Conservation (phyloP, 164 flowering plant genomes). For the Chimonanthus salicifolius region DNA sequence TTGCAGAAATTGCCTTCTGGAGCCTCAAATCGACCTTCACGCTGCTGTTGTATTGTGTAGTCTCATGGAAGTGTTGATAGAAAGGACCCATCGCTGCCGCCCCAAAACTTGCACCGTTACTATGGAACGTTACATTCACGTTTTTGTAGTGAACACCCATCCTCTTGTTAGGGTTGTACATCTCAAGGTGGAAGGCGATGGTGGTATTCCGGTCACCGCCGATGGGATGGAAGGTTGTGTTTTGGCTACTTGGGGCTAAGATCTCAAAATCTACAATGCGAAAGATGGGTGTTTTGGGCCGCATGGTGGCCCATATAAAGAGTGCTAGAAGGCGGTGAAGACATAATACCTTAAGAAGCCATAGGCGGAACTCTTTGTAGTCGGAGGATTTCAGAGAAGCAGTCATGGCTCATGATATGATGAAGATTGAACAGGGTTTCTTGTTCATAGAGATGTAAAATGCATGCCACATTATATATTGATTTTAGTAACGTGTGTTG, state of each 20-base stretch:
- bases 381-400: background rate
- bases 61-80: constrained; percentile 4
- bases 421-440: too few species aligned
- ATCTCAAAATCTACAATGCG: constrained; percentile 36
- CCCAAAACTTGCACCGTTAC: constrained; percentile 17
- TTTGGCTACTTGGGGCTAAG: constrained; percentile 11
- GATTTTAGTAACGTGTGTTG: too few species aligned
- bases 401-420: too few species aligned
- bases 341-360: background rate
- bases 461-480: too few species aligned
- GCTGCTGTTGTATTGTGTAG: background rate
- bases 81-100: background rate
- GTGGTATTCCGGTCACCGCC: background rate
- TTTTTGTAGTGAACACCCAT: constrained; percentile 24
- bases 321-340: constrained; percentile 43
- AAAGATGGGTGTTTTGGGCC: constrained; percentile 35
- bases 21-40: background rate
- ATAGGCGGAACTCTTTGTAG: background rate
- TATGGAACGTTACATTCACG: constrained; percentile 15
- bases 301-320: constrained; percentile 62
- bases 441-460: too few species aligned
- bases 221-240: background rate
- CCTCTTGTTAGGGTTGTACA: constrained; percentile 30
- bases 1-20: background rate
- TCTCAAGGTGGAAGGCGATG: constrained; percentile 18